phyloP scores from a whole-genome alignment of 495 filamentous ascomycete species.

The Aspergillus conjunctus region DNA sequence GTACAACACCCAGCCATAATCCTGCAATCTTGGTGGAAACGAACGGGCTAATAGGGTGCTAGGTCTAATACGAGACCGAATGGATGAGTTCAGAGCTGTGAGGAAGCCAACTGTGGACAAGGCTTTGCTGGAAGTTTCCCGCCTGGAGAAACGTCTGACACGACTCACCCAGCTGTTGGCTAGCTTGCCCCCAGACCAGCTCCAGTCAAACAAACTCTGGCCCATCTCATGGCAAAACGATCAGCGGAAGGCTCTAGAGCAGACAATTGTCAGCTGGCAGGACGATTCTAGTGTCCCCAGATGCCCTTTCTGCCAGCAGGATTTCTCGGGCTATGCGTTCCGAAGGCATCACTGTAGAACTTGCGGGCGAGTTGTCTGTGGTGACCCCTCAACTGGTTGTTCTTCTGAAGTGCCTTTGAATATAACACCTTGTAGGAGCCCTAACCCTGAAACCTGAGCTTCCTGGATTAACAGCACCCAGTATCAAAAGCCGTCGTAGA shows the following conservation, averaged over 20 bases:
- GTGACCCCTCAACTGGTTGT: constrained; percentile 78
- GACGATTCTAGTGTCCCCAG: constrained; percentile 78
- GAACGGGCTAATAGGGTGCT: neutral
- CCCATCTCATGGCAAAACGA: constrained; percentile 60
- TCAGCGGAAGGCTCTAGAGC: constrained; percentile 79
- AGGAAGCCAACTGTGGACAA: constrained; percentile 80
- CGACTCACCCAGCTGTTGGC: constrained; percentile 84
- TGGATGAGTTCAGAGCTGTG: constrained; percentile 62
- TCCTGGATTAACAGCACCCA: constrained; percentile 33
- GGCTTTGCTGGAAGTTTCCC: constrained; percentile 78
- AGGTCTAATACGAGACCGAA: constrained; percentile 69
- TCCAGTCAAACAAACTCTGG: constrained; percentile 55
- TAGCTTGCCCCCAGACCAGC: constrained; percentile 64
- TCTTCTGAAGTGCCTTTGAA: constrained; percentile 81
- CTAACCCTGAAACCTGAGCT: neutral
- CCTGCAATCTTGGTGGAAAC: no score
- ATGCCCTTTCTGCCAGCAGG: constrained; percentile 93
- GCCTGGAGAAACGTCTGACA: constrained; percentile 88
- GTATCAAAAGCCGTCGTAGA: constrained; percentile 56
- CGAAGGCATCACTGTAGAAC: constrained; percentile 92
- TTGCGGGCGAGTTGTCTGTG: constrained; percentile 91
- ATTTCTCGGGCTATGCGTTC: constrained; percentile 87
- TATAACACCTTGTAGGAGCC: constrained; percentile 67
- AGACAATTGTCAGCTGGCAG: constrained; percentile 92
- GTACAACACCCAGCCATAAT: constrained; percentile 28